These are phyloP conservation scores for Hypoxylon fuscum DNA, from an alignment of 495 filamentous ascomycete species.

Conservation along the genomic window DNA sequence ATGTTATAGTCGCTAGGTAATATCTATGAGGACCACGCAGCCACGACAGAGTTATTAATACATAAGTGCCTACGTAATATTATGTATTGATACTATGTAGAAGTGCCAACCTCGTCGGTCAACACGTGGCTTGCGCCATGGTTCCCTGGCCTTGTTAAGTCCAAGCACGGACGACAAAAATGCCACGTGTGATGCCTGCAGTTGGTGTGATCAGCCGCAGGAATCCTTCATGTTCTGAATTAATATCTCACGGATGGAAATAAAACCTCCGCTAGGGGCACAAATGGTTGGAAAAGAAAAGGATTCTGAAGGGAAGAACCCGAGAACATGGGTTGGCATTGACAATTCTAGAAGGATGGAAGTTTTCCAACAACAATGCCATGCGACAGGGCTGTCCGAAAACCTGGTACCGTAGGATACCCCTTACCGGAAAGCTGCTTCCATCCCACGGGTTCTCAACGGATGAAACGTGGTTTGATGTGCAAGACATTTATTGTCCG, in stretches of 20 bases:
- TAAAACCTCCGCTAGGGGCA: conserved; percentile 19
- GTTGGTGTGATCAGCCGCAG: conserved; percentile 26
- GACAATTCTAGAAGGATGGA: conserved; percentile 25
- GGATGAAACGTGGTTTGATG: conserved; percentile 22
- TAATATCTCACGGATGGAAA: conserved; percentile 11
- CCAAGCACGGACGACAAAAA: conserved; percentile 29
- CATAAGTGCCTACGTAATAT: conserved; percentile 20
- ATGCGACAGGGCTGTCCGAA: conserved; percentile 15
- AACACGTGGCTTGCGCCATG: conserved; percentile 35
- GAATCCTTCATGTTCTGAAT: conserved; percentile 24
- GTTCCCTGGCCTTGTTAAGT: conserved; percentile 26
- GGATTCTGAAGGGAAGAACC: conserved; percentile 3
- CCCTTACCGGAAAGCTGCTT: conserved; percentile 17
- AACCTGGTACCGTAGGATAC: not conserved
- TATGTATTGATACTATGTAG: conserved; percentile 2
- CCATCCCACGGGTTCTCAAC: conserved; percentile 9
- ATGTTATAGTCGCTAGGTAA: too few relatives aligned
- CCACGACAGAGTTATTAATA: too few relatives aligned
- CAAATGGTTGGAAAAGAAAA: not conserved
- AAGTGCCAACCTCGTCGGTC: conserved; percentile 1
- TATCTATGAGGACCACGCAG: too few relatives aligned
- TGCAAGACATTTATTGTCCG: conserved; percentile 18
- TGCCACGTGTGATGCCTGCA: conserved; percentile 41
- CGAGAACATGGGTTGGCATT: conserved; percentile 4
- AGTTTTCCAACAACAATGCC: conserved; percentile 1